A percentile compares a stretch with the other conserved stretches of the same genome.
Conservation (phyloP, 2,329 filamentous ascomycete genomes). For the Colletotrichum sp. region DNA sequence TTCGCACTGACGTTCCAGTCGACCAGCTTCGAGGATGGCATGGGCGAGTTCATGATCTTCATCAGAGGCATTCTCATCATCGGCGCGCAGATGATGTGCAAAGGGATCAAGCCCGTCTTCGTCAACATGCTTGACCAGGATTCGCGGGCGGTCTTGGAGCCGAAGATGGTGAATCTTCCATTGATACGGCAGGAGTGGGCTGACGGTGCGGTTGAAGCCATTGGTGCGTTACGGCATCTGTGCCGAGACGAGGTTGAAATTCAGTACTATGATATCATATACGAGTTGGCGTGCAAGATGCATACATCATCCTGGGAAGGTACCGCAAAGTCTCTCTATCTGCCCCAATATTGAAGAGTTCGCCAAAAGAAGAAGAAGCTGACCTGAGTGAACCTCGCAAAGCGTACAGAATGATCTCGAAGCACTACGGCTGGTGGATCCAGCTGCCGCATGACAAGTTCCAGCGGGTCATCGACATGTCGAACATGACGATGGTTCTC, state of each 20-base stretch:
- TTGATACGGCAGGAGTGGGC: slow-evolving; percentile 50
- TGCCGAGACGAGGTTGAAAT: slow-evolving; percentile 48
- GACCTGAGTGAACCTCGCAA: background rate
- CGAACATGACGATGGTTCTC: slow-evolving; percentile 51
- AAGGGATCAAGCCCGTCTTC: slow-evolving; percentile 56
- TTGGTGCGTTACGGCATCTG: slow-evolving; percentile 48
- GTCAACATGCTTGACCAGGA: slow-evolving; percentile 48
- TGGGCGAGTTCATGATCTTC: slow-evolving; percentile 67
- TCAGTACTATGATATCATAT: slow-evolving; percentile 50
- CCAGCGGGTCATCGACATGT: slow-evolving; percentile 52
- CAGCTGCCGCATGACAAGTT: slow-evolving; percentile 58
- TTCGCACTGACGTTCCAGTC: slow-evolving; percentile 66
- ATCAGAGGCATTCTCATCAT: slow-evolving; percentile 62
- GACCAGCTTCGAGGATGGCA: slow-evolving; percentile 60
- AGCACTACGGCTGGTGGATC: slow-evolving; percentile 64
- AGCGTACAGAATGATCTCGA: slow-evolving; percentile 56
- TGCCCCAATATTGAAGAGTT: slow-evolving; percentile 22
- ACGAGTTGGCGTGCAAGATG: slow-evolving; percentile 55
- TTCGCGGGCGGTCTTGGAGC: slow-evolving; percentile 45
- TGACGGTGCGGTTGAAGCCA: slow-evolving; percentile 49
- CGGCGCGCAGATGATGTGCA: slow-evolving; percentile 57
- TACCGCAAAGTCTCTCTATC: slow-evolving; percentile 19
- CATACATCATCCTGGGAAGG: slow-evolving; percentile 59
- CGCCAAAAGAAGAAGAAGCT: background rate
- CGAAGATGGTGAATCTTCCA: slow-evolving; percentile 51